These are phyloP conservation scores for Neopestalotiopsis sp. DNA, from an alignment of 2,329 filamentous ascomycete genomes.

Conservation along the genomic window DNA sequence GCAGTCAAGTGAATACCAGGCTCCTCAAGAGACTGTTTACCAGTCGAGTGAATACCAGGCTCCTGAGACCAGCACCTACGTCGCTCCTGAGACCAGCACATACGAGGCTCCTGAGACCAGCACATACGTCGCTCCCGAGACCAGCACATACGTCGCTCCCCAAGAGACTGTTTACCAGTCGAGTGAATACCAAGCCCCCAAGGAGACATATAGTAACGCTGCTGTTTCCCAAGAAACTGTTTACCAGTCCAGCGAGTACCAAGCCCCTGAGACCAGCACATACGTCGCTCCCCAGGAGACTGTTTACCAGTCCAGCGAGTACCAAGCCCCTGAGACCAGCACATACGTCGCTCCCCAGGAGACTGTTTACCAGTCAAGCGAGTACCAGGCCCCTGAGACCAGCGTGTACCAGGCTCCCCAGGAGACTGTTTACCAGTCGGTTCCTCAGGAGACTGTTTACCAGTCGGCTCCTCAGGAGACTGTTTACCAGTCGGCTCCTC, in stretches of 20 bases:
- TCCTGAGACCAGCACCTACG: background rate
- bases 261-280: background rate
- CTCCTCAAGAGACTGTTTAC: slow-evolving; percentile 21
- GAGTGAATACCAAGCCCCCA: background rate
- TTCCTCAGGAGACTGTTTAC: background rate
- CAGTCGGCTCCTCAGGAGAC: background rate
- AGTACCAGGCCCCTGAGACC: background rate
- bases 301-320: background rate
- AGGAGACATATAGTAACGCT: background rate
- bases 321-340: background rate
- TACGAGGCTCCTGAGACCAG: background rate
- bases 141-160: no score
- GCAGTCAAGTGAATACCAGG: slow-evolving; percentile 36
- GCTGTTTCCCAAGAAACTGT: background rate
- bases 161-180: background rate
- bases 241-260: background rate
- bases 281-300: background rate
- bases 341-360: background rate
- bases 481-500: background rate
- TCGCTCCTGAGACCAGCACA: background rate
- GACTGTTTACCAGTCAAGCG: background rate
- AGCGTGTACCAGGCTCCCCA: background rate
- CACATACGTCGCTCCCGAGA: no score
- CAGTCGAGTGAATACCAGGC: background rate
- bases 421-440: background rate